Conservation (phyloP, 495 filamentous ascomycete species). For the Elaphomyces granulatus region DNA sequence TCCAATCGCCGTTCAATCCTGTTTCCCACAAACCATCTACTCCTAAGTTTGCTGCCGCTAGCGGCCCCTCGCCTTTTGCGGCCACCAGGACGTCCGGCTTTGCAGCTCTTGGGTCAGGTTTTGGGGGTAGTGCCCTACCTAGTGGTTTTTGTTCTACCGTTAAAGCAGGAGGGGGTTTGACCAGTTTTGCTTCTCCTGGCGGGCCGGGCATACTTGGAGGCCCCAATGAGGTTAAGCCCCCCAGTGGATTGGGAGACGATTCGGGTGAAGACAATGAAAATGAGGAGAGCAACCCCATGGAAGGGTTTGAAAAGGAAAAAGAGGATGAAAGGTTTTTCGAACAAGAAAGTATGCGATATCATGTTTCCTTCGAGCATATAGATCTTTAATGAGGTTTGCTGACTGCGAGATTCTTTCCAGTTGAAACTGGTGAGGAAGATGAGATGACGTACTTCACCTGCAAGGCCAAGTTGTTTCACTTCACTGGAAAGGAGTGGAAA, state of each 20-base stretch:
- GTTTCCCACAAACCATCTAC: conserved; percentile 10
- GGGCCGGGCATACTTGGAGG: conserved; percentile 37
- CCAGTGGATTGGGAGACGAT: conserved; percentile 58
- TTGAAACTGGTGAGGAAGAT: conserved; percentile 63
- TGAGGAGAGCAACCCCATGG: conserved; percentile 29
- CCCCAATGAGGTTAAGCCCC: conserved; percentile 46
- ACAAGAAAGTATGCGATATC: conserved; percentile 44
- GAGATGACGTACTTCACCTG: conserved; percentile 45
- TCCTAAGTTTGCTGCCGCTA: conserved; percentile 22
- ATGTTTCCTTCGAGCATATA: too few species aligned
- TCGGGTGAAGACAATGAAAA: conserved; percentile 35
- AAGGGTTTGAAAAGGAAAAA: conserved; percentile 36
- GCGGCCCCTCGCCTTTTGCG: conserved; percentile 18
- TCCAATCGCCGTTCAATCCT: conserved; percentile 16
- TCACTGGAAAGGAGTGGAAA: conserved; percentile 65
- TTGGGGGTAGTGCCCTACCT: conserved; percentile 40
- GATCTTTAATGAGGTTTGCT: too few species aligned
- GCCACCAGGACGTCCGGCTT: conserved; percentile 18
- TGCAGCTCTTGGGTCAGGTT: conserved; percentile 24
- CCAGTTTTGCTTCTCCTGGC: conserved; percentile 54
- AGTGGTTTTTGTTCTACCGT: conserved; percentile 42
- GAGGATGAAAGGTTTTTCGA: conserved; percentile 53
- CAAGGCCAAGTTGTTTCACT: conserved; percentile 66
- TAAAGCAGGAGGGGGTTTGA: conserved; percentile 35
- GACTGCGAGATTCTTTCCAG: conserved; percentile 27